Conservation (phyloP, 2,329 filamentous ascomycete species). For the Apiospora pterosperma region DNA sequence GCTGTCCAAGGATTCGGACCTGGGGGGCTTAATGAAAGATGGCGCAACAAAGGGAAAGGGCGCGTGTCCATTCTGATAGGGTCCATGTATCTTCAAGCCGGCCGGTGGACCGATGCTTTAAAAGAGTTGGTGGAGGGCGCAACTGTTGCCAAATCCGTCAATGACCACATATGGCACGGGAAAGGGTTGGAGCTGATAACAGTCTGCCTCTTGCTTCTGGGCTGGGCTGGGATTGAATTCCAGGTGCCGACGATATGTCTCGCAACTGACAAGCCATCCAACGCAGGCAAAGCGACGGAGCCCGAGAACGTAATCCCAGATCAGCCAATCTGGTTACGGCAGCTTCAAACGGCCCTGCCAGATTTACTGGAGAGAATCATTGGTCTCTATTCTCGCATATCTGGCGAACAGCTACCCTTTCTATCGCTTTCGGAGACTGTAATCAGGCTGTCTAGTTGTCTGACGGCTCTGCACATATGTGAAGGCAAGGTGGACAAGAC, state of each 20-base stretch:
- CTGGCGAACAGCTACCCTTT: slow-evolving; percentile 67
- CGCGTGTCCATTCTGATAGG: slow-evolving; percentile 77
- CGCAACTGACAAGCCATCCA: slow-evolving; percentile 43
- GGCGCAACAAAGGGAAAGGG: slow-evolving; percentile 76
- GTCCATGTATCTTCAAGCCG: slow-evolving; percentile 82
- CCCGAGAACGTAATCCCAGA: slow-evolving; percentile 36
- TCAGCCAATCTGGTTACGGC: slow-evolving; percentile 51
- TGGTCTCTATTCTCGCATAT: slow-evolving; percentile 68
- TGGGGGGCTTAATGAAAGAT: slow-evolving; percentile 70
- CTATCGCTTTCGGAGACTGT: slow-evolving; percentile 69
- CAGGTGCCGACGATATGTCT: slow-evolving; percentile 61
- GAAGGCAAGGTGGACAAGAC: slow-evolving; percentile 59
- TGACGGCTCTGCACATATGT: slow-evolving; percentile 63
- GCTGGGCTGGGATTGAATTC: slow-evolving; percentile 82
- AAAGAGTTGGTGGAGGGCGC: slow-evolving; percentile 81
- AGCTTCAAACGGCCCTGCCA: slow-evolving; percentile 59
- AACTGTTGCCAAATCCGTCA: slow-evolving; percentile 69
- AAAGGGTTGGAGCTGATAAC: slow-evolving; percentile 89
- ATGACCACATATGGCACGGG: slow-evolving; percentile 96
- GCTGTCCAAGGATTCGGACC: slow-evolving; percentile 70
- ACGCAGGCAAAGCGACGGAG: slow-evolving; percentile 28
- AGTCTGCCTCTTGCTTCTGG: slow-evolving; percentile 77
- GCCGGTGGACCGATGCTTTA: slow-evolving; percentile 85
- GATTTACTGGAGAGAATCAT: slow-evolving; percentile 74
- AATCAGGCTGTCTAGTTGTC: slow-evolving; percentile 68